phyloP scores from a whole-genome alignment of 768 basidiomycete species.

The Serendipita sp. region DNA sequence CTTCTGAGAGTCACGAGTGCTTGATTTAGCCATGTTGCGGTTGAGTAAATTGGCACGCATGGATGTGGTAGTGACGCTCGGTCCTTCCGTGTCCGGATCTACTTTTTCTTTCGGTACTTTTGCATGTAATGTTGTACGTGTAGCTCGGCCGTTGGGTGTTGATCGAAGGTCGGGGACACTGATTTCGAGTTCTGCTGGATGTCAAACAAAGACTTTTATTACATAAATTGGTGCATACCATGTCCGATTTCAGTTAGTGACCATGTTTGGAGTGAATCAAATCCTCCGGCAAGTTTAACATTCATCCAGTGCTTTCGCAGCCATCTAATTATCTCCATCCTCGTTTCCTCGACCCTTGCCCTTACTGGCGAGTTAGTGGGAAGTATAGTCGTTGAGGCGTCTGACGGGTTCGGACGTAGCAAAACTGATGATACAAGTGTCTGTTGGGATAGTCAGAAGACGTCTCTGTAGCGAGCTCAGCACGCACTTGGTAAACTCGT shows the following conservation, averaged over 20 bases:
- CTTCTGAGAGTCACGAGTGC: slow-evolving; percentile 12
- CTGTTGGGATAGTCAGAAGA: slow-evolving; percentile 22
- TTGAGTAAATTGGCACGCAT: slow-evolving; percentile 30
- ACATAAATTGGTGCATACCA: slow-evolving; percentile 28
- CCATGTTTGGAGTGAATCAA: slow-evolving; percentile 73
- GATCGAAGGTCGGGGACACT: neutral
- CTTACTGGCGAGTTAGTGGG: slow-evolving; percentile 54
- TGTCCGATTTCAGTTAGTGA: slow-evolving; percentile 75
- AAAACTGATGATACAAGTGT: slow-evolving; percentile 58
- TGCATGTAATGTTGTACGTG: slow-evolving; percentile 18
- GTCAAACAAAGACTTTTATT: neutral
- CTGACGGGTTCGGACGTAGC: slow-evolving; percentile 46
- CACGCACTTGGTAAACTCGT: slow-evolving; percentile 56
- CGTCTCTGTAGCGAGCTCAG: neutral
- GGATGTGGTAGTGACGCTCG: slow-evolving; percentile 27
- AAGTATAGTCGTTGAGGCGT: slow-evolving; percentile 44
- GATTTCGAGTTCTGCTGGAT: neutral
- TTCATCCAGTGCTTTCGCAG: slow-evolving; percentile 64
- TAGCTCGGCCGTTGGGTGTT: slow-evolving; percentile 15
- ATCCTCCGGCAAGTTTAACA: slow-evolving; percentile 62
- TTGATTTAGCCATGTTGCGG: slow-evolving; percentile 16
- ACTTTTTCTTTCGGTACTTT: slow-evolving; percentile 12
- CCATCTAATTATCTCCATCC: slow-evolving; percentile 49
- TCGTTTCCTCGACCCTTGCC: slow-evolving; percentile 53
- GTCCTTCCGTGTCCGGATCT: slow-evolving; percentile 25